phyloP scores from a whole-genome alignment of 148 eudicot genomes.

The Arctostaphylos glauca region DNA sequence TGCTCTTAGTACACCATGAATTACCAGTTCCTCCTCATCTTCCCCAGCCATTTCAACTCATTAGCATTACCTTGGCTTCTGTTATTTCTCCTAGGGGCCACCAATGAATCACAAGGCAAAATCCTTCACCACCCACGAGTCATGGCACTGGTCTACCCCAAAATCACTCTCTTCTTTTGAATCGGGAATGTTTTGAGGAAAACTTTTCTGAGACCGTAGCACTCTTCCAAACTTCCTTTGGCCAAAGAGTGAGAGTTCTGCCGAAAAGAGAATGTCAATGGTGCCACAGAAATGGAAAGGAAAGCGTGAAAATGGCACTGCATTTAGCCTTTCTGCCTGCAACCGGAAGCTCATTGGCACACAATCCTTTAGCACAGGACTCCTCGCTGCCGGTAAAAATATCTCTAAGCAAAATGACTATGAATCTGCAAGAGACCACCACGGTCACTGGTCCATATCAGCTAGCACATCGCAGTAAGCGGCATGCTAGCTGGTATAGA shows the following conservation, averaged over 20 bases:
- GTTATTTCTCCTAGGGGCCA: too few relatives aligned
- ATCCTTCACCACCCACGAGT: constrained; percentile 2
- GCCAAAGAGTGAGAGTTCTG: constrained; percentile 10
- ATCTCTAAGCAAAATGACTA: background rate
- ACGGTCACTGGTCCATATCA: constrained; percentile 12
- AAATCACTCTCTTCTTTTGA: background rate
- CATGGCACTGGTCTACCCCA: constrained; percentile 9
- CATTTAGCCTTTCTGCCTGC: constrained; percentile 18
- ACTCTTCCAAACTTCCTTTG: background rate
- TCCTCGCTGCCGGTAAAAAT: background rate
- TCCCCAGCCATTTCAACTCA: too few relatives aligned
- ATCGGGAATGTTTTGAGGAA: background rate
- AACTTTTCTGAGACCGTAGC: too few relatives aligned
- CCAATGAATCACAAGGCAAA: too few relatives aligned
- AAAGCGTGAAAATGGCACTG: constrained; percentile 4
- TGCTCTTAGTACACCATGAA: too few relatives aligned
- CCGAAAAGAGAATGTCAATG: background rate
- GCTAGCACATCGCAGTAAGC: too few relatives aligned
- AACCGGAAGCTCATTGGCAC: constrained; percentile 37
- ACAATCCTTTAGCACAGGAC: constrained; percentile 19
- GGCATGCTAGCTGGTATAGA: too few relatives aligned
- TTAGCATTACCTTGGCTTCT: too few relatives aligned
- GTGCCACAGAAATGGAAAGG: constrained; percentile 21
- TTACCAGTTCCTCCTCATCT: too few relatives aligned
- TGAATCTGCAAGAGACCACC: constrained; percentile 9